Evolutionary conservation across 352 stramenopile genomes (phyloP).

Genomic region (Globisporangium abappressorium): DNA sequence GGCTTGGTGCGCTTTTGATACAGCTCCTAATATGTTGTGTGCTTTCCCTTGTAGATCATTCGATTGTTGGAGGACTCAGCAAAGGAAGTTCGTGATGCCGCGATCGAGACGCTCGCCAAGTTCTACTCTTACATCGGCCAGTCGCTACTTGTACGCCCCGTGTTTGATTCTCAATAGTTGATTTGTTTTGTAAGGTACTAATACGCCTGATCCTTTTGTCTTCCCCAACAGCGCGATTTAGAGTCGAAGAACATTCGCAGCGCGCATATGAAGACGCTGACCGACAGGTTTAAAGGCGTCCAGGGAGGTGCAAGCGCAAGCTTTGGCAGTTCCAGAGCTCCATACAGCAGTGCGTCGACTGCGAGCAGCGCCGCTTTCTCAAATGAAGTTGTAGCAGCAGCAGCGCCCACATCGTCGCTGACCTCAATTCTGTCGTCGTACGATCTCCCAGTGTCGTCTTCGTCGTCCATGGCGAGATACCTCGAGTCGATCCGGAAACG

Average conservation of each 20-base stretch:
- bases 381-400: not conserved
- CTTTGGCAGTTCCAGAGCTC: not conserved
- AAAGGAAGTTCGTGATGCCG: conserved; percentile 80
- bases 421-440: conserved; percentile 52
- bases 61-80: conserved; percentile 74
- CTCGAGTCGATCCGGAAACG: conserved; percentile 44
- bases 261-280: conserved; percentile 74
- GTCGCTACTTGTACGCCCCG: conserved; percentile 52
- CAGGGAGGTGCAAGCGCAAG: not conserved
- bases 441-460: conserved; percentile 36
- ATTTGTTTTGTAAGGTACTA: not conserved
- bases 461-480: conserved; percentile 55
- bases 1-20: not conserved
- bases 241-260: conserved; percentile 73
- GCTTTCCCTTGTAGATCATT: conserved; percentile 32
- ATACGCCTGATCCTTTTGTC: not conserved
- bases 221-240: conserved; percentile 43
- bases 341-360: not conserved
- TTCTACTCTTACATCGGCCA: conserved; percentile 71
- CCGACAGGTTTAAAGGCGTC: conserved; percentile 41
- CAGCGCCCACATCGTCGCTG: conserved; percentile 16
- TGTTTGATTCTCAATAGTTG: not conserved
- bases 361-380: not conserved
- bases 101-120: conserved; percentile 61
- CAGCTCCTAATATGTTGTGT: not conserved